Conservation (phyloP, 306 rosid genomes). For the Fagus sylvatica region DNA sequence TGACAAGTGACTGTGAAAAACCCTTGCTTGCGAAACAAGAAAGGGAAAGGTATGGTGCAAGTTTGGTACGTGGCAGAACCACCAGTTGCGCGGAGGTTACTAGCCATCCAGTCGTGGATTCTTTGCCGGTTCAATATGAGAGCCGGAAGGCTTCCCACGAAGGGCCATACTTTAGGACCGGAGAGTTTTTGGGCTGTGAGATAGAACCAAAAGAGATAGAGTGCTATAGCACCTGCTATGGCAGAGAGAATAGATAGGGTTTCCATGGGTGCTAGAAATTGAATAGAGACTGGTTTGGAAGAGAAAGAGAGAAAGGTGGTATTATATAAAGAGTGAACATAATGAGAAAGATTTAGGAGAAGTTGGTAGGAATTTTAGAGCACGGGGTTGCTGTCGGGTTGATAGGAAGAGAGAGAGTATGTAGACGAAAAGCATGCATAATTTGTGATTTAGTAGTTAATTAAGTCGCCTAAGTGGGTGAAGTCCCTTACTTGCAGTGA, state of each 20-base stretch:
- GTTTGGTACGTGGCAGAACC: slow-evolving; percentile 80
- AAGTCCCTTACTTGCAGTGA: background rate
- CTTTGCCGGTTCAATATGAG: slow-evolving; percentile 55
- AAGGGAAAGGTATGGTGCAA: slow-evolving; percentile 67
- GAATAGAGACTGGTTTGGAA: background rate
- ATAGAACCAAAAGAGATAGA: slow-evolving; percentile 68
- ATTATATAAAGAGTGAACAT: slow-evolving; percentile 26
- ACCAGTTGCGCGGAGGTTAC: slow-evolving; percentile 54
- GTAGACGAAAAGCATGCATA: background rate
- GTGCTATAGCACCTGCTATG: slow-evolving; percentile 27
- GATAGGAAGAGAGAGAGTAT: slow-evolving; percentile 22
- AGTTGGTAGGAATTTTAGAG: slow-evolving; percentile 62
- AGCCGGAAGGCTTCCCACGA: slow-evolving; percentile 75
- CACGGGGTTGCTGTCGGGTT: slow-evolving; percentile 35
- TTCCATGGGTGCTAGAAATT: slow-evolving; percentile 36
- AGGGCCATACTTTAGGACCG: slow-evolving; percentile 75
- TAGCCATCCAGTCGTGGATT: slow-evolving; percentile 79
- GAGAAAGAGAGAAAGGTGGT: slow-evolving; percentile 6
- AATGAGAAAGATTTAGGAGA: slow-evolving; percentile 42
- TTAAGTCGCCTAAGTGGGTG: background rate
- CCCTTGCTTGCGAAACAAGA: slow-evolving; percentile 63
- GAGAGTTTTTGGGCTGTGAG: slow-evolving; percentile 51
- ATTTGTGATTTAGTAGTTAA: background rate
- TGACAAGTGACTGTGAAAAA: slow-evolving; percentile 70
- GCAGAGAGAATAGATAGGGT: slow-evolving; percentile 37